A percentile compares a stretch with the other conserved stretches of the same genome.
phyloP scores from a whole-genome alignment of 2,329 filamentous ascomycete genomes.

The Monosporascus sp. region DNA sequence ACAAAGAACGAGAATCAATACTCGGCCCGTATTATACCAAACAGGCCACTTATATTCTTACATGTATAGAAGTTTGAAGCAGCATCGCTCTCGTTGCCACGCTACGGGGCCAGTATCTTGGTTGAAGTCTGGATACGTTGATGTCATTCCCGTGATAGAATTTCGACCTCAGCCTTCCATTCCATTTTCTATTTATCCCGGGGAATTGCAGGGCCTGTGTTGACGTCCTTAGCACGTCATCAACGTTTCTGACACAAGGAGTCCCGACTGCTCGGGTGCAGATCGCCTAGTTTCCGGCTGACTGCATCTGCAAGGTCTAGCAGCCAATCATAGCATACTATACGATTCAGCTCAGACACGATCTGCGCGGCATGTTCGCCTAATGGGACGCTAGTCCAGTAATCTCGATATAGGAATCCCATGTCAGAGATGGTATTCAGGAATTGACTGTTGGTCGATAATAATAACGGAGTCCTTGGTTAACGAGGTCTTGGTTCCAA shows the following conservation, averaged over 20 bases:
- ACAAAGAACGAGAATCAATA: neutral
- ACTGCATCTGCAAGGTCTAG: slow-evolving; percentile 1
- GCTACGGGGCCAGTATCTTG: neutral
- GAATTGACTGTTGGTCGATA: no score
- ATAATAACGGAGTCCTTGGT: no score
- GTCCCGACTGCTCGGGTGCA: neutral
- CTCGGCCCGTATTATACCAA: no score
- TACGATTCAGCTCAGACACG: neutral
- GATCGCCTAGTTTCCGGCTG: slow-evolving; percentile 2
- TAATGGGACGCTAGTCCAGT: neutral
- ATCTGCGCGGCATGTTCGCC: neutral
- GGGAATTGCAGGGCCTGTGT: slow-evolving; percentile 1
- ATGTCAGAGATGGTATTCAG: no score
- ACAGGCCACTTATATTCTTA: slow-evolving; percentile 4
- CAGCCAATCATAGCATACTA: slow-evolving; percentile 8
- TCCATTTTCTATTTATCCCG: neutral
- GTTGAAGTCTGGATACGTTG: no score
- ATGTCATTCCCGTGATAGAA: no score
- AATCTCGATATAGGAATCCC: no score
- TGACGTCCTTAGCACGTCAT: neutral
- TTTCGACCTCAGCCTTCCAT: neutral
- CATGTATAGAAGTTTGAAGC: slow-evolving; percentile 6
- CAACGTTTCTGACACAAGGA: no score
- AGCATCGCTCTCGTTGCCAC: neutral
- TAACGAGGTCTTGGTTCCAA: no score